Evolutionary conservation across 2,329 filamentous ascomycete genomes (phyloP), one percentile per base, ranked within the genome.

Genomic region (Orbilia blumenaviensis): DNA sequence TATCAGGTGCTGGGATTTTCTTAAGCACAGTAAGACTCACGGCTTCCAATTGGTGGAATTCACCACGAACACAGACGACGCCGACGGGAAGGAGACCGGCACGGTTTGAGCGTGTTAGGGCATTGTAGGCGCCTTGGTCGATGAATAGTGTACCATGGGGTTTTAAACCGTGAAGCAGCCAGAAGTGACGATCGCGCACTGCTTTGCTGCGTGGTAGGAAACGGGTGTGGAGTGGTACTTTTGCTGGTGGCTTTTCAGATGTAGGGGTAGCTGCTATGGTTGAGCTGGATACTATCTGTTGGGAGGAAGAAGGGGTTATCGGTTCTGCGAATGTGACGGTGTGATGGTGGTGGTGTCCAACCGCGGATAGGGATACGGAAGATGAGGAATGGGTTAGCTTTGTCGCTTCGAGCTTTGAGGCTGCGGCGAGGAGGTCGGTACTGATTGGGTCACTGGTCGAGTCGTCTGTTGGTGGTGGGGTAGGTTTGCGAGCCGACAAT

Each of bases 141-240:
- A 99, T 96, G 84, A 92, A 98, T 25, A 99, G 82, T 1, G 91
- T 96, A 12, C 95, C 95, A 81, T 96, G 94, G 0, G 95, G 93
- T 23, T 90, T 90, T 9, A 97, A 89, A 8, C 94, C 95, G 83
- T 99, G 93, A 0, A 98, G 87, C 56, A 99, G 90, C 95, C 95
- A 99, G 86, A 99, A 98, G 82, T 95, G 93, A 77, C 94, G 91
- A 82, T 97, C 95, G 68, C 93, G 90, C 3, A 75, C 69, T 0
- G 94, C 94, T 25, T 92, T 89, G 0, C 88, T 85, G 8, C 93
- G 93, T 0, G 94, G 93, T 10, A 97, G 86, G 86, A 99, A 99
- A 69, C 95, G 90, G 2, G 95, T 99, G 83, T 99, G 95, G 3
- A 97, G 85, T 0, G 94, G 91, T 1, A 72, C 61, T 18, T 67